Base-by-base conservation (phyloP, 2,329 filamentous ascomycete species). In the Trichoderma atrobrunneum region DNA sequence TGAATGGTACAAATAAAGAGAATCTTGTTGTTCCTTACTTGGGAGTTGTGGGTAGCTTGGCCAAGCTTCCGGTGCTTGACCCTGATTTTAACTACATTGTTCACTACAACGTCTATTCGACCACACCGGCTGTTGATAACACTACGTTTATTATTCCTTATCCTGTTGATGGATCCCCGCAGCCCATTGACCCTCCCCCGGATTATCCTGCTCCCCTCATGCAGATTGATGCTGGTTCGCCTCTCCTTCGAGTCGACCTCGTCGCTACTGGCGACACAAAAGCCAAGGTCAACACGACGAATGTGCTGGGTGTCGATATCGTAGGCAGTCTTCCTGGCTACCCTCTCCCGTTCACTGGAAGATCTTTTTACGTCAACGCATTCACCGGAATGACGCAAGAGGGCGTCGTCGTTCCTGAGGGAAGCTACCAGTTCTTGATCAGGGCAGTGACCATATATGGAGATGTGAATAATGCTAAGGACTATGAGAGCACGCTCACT, bases 11-110 rank as follows among this genome's bases (percentile, higher is more conserved):
- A 10, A 82, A 83, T 39, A 81, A 81, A 11, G 76, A 78, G 18
- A 77, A 78, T 1, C 76, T 84, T 12, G 80, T 79, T 1, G 74
- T 85, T 5, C 83, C 84, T 0, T 85, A 85, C 74, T 77, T 82
- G 68, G 83, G 83, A 1, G 74, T 83, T 2, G 78, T 76, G 0
- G 81, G 81, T 1, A 68, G 65, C 34, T 34, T 68, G n/a, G 65
- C 65, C 21, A 48, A 68, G 18, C 54, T 60, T 18, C 54, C 65
- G 7, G 18, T 68, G 5, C 5, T 68, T 5, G 65, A 68, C 11
- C 56, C 65, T 11, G n/a, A 68, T 7, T 60, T 60, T 28, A 68
- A 68, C 34, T 68, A 60, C 36, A 60, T 68, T 12, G 16, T 68
- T 32, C 65, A 59, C 18, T 48, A 68, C 26, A 60, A 59, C n/a